These are phyloP conservation scores for Yamagishiella unicocca DNA, from an alignment of 139 green algal genomes.

Conservation along the genomic window DNA sequence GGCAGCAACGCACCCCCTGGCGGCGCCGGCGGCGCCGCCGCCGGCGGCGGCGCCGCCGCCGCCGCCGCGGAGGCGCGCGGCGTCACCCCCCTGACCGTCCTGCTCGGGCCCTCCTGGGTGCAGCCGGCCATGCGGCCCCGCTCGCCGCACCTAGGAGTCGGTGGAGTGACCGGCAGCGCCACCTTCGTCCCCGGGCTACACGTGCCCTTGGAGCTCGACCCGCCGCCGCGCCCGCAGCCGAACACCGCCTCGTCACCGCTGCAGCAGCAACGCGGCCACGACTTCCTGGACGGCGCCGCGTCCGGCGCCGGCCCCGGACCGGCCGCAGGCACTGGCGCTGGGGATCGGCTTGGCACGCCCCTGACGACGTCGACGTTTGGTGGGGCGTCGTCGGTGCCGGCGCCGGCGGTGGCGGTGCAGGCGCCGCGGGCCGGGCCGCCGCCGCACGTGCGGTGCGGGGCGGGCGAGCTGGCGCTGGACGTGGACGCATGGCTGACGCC, in stretches of 20 bases:
- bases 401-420: neutral
- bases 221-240: neutral
- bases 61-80: constrained; percentile 17
- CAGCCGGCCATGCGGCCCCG: neutral
- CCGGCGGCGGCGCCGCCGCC: neutral
- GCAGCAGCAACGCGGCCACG: neutral
- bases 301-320: neutral
- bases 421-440: neutral
- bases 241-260: neutral
- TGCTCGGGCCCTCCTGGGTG: constrained; percentile 24
- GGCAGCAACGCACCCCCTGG: neutral
- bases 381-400: neutral
- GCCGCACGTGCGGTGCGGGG: constrained; percentile 5
- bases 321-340: neutral
- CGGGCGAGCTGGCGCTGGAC: constrained; percentile 29
- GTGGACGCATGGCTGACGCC: constrained; percentile 24
- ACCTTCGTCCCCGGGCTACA: constrained; percentile 11
- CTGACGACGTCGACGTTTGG: neutral
- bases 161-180: constrained; percentile 24
- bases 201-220: constrained; percentile 34
- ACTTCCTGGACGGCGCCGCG: neutral
- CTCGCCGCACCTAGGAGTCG: constrained; percentile 39
- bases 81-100: constrained; percentile 2
- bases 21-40: neutral
- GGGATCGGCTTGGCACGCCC: neutral